Evolutionary conservation across 2,329 filamentous ascomycete genomes (phyloP), one percentile per base, ranked within the genome.

Genomic region (Paracorniculantispora psalliotae): DNA sequence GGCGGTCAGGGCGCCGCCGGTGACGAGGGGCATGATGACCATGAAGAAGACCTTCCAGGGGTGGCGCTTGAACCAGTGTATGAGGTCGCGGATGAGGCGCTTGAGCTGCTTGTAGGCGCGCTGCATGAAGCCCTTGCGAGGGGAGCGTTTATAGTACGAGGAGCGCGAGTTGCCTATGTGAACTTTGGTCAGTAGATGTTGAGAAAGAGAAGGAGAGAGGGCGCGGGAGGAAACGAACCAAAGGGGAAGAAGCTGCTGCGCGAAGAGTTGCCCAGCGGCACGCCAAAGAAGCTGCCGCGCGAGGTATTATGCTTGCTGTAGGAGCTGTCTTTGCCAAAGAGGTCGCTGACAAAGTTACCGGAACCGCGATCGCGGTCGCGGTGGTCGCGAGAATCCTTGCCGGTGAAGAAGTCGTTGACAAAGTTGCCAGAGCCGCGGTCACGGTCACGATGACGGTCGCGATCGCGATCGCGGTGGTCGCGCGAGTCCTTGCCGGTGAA

Each of bases 1-100:
- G 49, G 88, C 90, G 9, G 87, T 87, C 64, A 97, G 75, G 28
- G 90, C 88, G 33, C 93, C 93, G 54, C 91, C 91, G 1, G 88
- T 92, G 67, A 97, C 78, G 60, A 97, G 81, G 10, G 93, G 93
- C 82, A 97, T 85, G 67, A 97, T 82, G 63, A 96, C 88, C 62
- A 92, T 83, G 79, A 90, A 80, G 77, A 97, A 90, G 50, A 96
- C 90, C 76, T 96, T 96, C 69, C 91, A 76, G 0, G 92, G 93
- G 75, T 97, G 88, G 39, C 85, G 82, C 70, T 90, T 88, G 67
- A 90, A 89, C 75, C 93, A 96, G 71, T 87, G 84, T 71, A 88
- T 80, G 9, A 97, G 85, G 70, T 96, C 87, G 68, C 89, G 88
- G 59, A 96, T 77, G 62, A 96, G 83, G 46, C 88, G 86, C 69